Base-by-base conservation (phyloP, 1,284 basidiomycete genomes). In the Caloboletus firmus region DNA sequence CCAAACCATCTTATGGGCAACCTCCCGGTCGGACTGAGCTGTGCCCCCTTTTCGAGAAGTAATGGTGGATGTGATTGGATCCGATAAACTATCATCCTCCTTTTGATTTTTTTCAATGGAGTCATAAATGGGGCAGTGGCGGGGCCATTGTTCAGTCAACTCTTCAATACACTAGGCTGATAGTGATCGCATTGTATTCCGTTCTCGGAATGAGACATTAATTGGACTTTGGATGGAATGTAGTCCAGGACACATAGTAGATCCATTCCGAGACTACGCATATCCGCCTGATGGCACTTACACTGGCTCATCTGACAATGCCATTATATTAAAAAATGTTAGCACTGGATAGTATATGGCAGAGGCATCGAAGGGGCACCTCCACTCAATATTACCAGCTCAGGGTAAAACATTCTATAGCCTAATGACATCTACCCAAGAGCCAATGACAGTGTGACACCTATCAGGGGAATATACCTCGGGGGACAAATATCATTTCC, bases 271-370 rank as follows among this genome's bases (percentile, higher is more conserved):
- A 20, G 17, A 9, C 26, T 5, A 28, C 26, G 46, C 31, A 39
- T 24, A 51, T 52, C 24, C 47, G 40, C 28, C 50, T 52, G 45
- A 51, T 41, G 7, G 47, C 7, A 49, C 7, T 32, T 32, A 52
- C 17, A 52, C 22, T 36, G 35, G 17, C 17, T 17, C 32, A n/a
- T n/a, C 34, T 9, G 34, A n/a, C 48, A 17, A 15, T 13, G 24
- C 18, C 40, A 52, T 42, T n/a, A 36, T 20, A 49, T 22, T 52
- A 44, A 18, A n/a, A 30, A 20, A 53, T 20, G 28, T 42, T 22
- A 40, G 5, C 35, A 12, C 35, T 52, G 36, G n/a, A 35, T 28
- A 30, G 51, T 42, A 40, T n/a, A 42, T 18, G 18, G 49, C 5
- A 24, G 22, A 5, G 20, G 26, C 26, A 28, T 31, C 12, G 39